Evolutionary conservation across 2,329 filamentous ascomycete genomes (phyloP), one percentile per base, ranked within the genome.

Genomic region (Aspergillus sp.): DNA sequence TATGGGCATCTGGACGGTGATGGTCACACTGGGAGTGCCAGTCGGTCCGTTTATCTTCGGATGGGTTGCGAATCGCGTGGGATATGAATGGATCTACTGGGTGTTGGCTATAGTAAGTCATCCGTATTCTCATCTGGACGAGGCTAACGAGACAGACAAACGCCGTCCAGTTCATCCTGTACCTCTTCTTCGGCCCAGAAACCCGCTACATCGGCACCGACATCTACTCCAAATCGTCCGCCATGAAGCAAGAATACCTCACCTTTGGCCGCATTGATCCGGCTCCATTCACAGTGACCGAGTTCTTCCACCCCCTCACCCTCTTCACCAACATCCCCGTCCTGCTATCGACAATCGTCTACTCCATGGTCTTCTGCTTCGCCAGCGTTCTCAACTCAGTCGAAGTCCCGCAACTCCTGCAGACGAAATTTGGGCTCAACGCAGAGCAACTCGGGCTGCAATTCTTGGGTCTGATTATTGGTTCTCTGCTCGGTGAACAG

Each of bases 1-100:
- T 42, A 79, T 80, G 71, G 77, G 77, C 13, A 64, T 78, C n/a
- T 79, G 77, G 77, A 78, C 75, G 43, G 61, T 63, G 27, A 68
- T 76, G 58, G 63, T 75, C 6, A 76, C 73, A 0, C 45, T 76
- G 7, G 73, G 73, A 35, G 66, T 73, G 27, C 72, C 73, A 1
- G 48, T 67, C 19, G 61, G 60, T 8, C 62, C 63, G 1, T 60
- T 66, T 12, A 62, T 67, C 19, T 61, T 66, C 27, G 63, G 63
- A 0, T 66, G 65, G n/a, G 77, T 81, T 0, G 69, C 73, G 1
- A 64, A 75, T 44, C 68, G 74, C 7, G 71, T 75, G 10, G 72
- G 74, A 0, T 82, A 77, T 43, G 68, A 74, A 11, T 82, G 78
- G 78, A 79, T 81, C 27, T 82, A 77, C 58, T 81, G 73, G 70